Base-by-base conservation (phyloP, 2,329 filamentous ascomycete genomes). In the Albophoma yamanashiensis region DNA sequence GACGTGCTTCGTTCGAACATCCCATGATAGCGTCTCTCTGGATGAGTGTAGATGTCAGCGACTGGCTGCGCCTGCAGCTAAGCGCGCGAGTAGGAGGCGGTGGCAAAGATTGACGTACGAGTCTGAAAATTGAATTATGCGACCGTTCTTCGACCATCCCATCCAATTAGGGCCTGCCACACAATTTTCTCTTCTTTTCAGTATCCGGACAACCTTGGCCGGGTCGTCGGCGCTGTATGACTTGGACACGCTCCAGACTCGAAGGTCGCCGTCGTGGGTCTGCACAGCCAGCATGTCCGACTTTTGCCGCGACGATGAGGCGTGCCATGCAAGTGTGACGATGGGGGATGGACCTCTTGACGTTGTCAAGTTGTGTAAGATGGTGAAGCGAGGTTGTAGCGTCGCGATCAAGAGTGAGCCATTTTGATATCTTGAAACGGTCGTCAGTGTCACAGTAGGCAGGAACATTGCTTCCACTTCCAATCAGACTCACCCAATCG, bases 281-380 rank as follows among this genome's bases (percentile, higher is more conserved):
- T 97, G 93, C 11, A 92, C 90, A 1, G 93, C 93, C 68, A 99
- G 79, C 94, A 99, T 99, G 69, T 97, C 93, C 0, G 94, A 96
- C 75, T 96, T 97, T 73, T 97, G 92, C 65, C 92, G 91, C 0
- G 92, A 89, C 0, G 94, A 97, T 0, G 94, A 97, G 43, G 93
- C 92, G 79, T 99, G 94, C 94, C 94, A 99, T 61, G 91, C 85
- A 25, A 99, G 77, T 11, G 87, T 90, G 4, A 92, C 86, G 57
- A 99, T 92, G 2, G 91, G 89, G 0, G 93, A 97, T 1, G 94
- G 93, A 1, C 85, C 84, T 67, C 91, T 82, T 0, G 89, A 89
- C 0, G 91, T 96, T 56, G 88, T 92, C 64, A 99, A 79, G 57
- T 93, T 97, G 74, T 99, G 92, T 57, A 97, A 75, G 64, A 97